phyloP scores from a whole-genome alignment of 1,139 yeast species.

The Magnusiomyces suaveolens region DNA sequence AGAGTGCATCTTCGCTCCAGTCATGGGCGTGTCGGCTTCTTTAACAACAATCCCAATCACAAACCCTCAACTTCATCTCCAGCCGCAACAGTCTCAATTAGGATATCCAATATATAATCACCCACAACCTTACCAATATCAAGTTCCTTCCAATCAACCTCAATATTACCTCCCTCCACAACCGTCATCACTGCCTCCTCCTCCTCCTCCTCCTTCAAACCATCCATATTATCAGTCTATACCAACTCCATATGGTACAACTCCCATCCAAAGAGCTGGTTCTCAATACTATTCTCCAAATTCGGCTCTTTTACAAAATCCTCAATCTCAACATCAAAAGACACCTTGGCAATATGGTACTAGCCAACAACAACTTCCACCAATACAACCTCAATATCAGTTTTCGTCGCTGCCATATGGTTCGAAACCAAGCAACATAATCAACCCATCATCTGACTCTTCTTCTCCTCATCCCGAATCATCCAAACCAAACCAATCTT shows the following conservation, averaged over 20 bases:
- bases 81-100: constrained; percentile 1
- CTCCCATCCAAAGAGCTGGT: constrained; percentile 1
- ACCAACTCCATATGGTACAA: constrained; percentile 9
- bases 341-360: too few species aligned
- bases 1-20: constrained; percentile 32
- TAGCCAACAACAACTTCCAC: constrained; percentile 6
- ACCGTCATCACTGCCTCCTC: constrained; percentile 29
- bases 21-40: constrained; percentile 26
- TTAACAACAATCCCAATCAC: constrained; percentile 17
- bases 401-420: too few species aligned
- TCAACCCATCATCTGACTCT: too few species aligned
- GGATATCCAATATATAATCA: neutral
- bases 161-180: too few species aligned
- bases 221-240: neutral
- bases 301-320: constrained; percentile 34
- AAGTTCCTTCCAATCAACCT: too few species aligned
- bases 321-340: too few species aligned
- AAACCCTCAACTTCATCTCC: constrained; percentile 7
- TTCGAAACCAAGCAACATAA: too few species aligned
- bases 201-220: too few species aligned
- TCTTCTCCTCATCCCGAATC: too few species aligned
- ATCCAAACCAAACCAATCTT: too few species aligned
- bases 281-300: constrained; percentile 68
- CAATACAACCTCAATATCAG: too few species aligned
- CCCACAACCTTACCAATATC: neutral